phyloP scores from a whole-genome alignment of 2,329 filamentous ascomycete genomes.

The Fusarium papillatum region DNA sequence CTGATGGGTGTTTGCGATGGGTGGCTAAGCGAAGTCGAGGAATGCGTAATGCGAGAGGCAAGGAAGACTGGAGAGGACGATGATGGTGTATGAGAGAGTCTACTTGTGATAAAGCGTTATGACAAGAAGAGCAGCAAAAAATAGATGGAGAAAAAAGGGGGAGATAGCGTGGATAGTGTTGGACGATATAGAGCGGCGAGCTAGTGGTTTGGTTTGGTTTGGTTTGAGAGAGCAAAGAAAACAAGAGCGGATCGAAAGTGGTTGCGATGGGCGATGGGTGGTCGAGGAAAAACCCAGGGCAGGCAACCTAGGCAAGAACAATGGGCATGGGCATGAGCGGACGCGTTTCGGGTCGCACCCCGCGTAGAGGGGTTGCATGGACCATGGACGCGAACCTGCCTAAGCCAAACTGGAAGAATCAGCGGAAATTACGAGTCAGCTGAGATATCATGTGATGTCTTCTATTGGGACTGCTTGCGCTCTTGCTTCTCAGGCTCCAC shows the following conservation, averaged over 20 bases:
- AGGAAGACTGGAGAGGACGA: neutral
- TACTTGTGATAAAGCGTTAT: constrained; percentile 14
- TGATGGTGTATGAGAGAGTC: constrained; percentile 5
- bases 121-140: constrained; percentile 18
- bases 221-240: constrained; percentile 33
- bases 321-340: constrained; percentile 10
- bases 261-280: constrained; percentile 40
- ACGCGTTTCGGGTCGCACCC: constrained; percentile 44
- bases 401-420: neutral
- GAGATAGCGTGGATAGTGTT: constrained; percentile 23
- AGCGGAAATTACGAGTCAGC: neutral
- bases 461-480: neutral
- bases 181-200: constrained; percentile 28
- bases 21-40: neutral
- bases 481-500: neutral
- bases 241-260: constrained; percentile 41
- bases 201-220: constrained; percentile 13
- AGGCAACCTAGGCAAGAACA: constrained; percentile 23
- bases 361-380: constrained; percentile 48
- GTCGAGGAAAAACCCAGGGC: constrained; percentile 30
- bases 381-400: constrained; percentile 20
- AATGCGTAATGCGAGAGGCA: constrained; percentile 9
- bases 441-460: constrained; percentile 19
- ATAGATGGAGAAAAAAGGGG: constrained; percentile 13
- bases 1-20: neutral